Conservation (phyloP, 2,329 filamentous ascomycete species). For the Colletotrichum tropicicola region DNA sequence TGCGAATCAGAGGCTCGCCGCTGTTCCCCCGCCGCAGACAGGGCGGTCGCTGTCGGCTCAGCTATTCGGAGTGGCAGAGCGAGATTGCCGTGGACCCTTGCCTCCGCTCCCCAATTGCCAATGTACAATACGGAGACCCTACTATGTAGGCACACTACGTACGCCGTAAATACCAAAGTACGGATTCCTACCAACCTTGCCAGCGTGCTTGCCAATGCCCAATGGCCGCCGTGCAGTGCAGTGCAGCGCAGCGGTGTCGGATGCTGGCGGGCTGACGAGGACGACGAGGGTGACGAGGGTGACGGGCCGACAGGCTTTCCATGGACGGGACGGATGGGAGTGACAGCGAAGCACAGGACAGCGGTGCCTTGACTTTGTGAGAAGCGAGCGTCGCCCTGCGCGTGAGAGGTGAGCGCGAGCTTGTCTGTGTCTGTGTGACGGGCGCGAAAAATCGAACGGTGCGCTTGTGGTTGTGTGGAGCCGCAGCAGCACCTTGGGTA, state of each 20-base stretch:
- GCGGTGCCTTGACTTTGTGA: neutral
- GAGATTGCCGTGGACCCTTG: slow-evolving; percentile 22
- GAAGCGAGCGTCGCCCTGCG: too few species aligned
- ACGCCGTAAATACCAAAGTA: too few species aligned
- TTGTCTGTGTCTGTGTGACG: too few species aligned
- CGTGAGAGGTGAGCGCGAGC: too few species aligned
- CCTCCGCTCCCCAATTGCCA: neutral
- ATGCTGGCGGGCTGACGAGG: too few species aligned
- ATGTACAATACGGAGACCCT: neutral
- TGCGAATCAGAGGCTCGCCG: slow-evolving; percentile 7
- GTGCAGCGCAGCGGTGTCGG: neutral
- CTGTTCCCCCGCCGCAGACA: slow-evolving; percentile 1
- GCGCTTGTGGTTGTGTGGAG: neutral
- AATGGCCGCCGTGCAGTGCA: too few species aligned
- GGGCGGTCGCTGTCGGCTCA: slow-evolving; percentile 18
- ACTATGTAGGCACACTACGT: neutral
- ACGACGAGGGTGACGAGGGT: too few species aligned
- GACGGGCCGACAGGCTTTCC: neutral
- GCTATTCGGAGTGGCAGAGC: slow-evolving; percentile 19
- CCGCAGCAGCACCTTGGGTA: neutral
- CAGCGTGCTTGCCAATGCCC: too few species aligned
- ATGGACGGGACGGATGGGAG: neutral
- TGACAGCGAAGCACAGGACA: neutral
- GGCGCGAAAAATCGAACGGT: slow-evolving; percentile 4
- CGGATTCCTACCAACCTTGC: too few species aligned